These are phyloP conservation scores for Hamigera avellanea DNA, from an alignment of 495 filamentous ascomycete genomes.

Conservation along the genomic window DNA sequence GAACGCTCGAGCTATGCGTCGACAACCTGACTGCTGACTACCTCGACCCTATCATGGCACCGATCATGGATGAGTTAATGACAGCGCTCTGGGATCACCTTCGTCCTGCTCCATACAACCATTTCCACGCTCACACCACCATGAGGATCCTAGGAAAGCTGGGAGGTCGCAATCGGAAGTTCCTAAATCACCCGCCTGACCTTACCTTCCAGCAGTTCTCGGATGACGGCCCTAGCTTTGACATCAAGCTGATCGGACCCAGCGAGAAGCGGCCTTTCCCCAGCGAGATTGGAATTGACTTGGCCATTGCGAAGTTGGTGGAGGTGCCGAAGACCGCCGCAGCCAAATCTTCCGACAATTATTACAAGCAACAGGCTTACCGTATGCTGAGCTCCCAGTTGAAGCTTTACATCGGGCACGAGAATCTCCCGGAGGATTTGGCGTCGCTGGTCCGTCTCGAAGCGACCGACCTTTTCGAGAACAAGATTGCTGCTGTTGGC, in stretches of 20 bases:
- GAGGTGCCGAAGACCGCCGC: slow-evolving; percentile 56
- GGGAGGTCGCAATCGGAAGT: slow-evolving; percentile 88
- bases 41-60: slow-evolving; percentile 96
- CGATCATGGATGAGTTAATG: slow-evolving; percentile 97
- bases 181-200: slow-evolving; percentile 75
- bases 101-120: slow-evolving; percentile 82
- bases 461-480: slow-evolving; percentile 68
- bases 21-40: slow-evolving; percentile 98
- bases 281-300: slow-evolving; percentile 69
- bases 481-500: slow-evolving; percentile 52
- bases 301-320: slow-evolving; percentile 75
- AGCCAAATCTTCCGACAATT: slow-evolving; percentile 63
- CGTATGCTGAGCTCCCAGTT: slow-evolving; percentile 74
- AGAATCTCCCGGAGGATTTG: slow-evolving; percentile 82
- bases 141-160: slow-evolving; percentile 98
- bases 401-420: slow-evolving; percentile 80
- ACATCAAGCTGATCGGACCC: slow-evolving; percentile 79
- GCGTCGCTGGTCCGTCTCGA: slow-evolving; percentile 73
- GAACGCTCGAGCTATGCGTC: slow-evolving; percentile 92
- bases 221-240: slow-evolving; percentile 76
- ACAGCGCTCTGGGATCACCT: slow-evolving; percentile 91
- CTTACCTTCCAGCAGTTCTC: slow-evolving; percentile 73
- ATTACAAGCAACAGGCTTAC: slow-evolving; percentile 89
- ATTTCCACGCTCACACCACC: slow-evolving; percentile 94
- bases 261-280: slow-evolving; percentile 82